Base-by-base conservation (phyloP, 441 rosid genomes). In the Lepidium campestre region DNA sequence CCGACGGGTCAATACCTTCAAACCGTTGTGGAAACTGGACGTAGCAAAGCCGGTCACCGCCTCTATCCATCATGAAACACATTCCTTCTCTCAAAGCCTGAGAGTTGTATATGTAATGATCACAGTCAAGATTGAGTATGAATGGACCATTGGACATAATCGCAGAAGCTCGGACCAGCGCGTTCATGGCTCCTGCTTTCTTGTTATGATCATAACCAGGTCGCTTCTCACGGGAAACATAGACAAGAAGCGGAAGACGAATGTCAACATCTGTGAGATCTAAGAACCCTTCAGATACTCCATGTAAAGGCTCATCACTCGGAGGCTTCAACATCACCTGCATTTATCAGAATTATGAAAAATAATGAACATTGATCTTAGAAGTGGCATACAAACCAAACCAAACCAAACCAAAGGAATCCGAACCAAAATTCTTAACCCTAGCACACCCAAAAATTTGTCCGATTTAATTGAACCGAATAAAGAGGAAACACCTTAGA, bases 21-120 rank as follows among this genome's bases (percentile, higher is more conserved):
- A 91, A 91, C 64, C 97, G 78, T 68, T 91, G 97, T 17, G 97
- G 97, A 71, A 91, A 91, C 86, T 91, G 97, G 49, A 91, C 89
- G 49, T 91, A 91, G 81, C 97, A 91, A 64, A 91, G 44, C 23
- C 97, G 80, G 57, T 91, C 97, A 34, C 97, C 97, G 35, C 97
- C 97, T 74, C 93, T 67, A 72, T 91, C 97, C 97, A 91, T 88
- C 97, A 91, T 91, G 81, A 91, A 91, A 74, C 97, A 91, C 93
- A 88, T 91, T 66, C 97, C 97, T 78, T 91, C 97, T 78, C 91
- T 88, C 74, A 91, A 59, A 12, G 96, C 93, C 71, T 79, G 83
- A 55, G 96, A 91, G 77, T 90, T 88, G 84, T 88, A 90, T 67
- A 90, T 88, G 70, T 90, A 90, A 76, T 90, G 97, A 61, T 90